These are phyloP conservation scores for Serendipita indica DNA, from an alignment of 768 basidiomycete species.

Conservation along the genomic window DNA sequence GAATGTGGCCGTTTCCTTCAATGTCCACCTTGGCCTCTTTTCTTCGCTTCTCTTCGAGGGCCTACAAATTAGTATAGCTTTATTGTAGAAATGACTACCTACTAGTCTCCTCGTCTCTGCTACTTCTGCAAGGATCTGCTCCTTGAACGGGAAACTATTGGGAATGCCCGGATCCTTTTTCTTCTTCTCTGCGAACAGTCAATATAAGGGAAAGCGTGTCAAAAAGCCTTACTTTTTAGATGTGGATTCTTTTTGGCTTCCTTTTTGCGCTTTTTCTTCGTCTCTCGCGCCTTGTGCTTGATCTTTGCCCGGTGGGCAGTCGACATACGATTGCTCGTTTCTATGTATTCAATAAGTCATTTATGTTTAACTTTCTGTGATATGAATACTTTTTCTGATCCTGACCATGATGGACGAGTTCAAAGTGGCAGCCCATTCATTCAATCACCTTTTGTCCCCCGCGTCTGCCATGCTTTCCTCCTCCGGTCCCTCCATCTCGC, in stretches of 20 bases:
- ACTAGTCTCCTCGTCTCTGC: slow-evolving; percentile 67
- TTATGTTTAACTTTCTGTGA: background rate
- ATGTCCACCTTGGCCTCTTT: slow-evolving; percentile 21
- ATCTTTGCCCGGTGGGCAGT: slow-evolving; percentile 59
- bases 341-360: slow-evolving; percentile 26
- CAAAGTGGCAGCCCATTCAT: background rate
- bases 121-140: slow-evolving; percentile 82
- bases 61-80: slow-evolving; percentile 27
- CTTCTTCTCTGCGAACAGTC: slow-evolving; percentile 38
- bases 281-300: slow-evolving; percentile 60
- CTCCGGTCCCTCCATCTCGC: background rate
- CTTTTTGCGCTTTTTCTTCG: slow-evolving; percentile 59
- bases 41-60: slow-evolving; percentile 58
- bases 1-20: slow-evolving; percentile 20
- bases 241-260: slow-evolving; percentile 62
- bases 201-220: background rate
- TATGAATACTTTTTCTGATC: slow-evolving; percentile 17
- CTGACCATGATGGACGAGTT: slow-evolving; percentile 14
- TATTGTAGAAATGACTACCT: slow-evolving; percentile 17
- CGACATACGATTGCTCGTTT: slow-evolving; percentile 70
- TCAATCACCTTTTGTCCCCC: background rate
- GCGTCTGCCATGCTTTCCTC: background rate
- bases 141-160: slow-evolving; percentile 86
- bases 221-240: slow-evolving; percentile 60
- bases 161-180: slow-evolving; percentile 84